phyloP scores from a whole-genome alignment of 495 filamentous ascomycete genomes.

The Apiosordaria backusii region DNA sequence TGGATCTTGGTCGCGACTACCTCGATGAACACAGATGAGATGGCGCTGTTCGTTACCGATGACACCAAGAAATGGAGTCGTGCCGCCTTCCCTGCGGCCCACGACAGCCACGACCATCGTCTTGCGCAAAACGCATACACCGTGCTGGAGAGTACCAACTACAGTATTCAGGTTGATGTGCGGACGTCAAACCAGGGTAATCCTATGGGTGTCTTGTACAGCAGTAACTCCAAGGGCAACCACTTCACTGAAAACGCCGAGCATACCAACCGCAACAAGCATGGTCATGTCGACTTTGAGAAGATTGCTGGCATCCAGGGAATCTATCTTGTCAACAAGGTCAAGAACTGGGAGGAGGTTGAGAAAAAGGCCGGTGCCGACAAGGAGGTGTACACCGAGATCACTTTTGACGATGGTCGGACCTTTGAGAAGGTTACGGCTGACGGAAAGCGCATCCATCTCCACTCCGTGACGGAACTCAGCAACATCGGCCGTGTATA shows the following conservation, averaged over 20 bases:
- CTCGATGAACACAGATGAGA: slow-evolving; percentile 75
- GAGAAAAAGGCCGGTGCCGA: slow-evolving; percentile 45
- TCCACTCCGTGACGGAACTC: slow-evolving; percentile 85
- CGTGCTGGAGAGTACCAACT: slow-evolving; percentile 88
- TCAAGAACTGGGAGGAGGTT: slow-evolving; percentile 80
- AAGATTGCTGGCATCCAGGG: slow-evolving; percentile 86
- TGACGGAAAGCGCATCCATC: slow-evolving; percentile 66
- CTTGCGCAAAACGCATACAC: slow-evolving; percentile 88
- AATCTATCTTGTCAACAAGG: slow-evolving; percentile 82
- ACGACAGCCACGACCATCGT: slow-evolving; percentile 55
- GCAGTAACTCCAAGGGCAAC: slow-evolving; percentile 93
- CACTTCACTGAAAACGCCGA: slow-evolving; percentile 89
- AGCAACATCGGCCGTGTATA: slow-evolving; percentile 80
- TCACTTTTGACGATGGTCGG: slow-evolving; percentile 92
- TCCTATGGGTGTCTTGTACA: slow-evolving; percentile 82
- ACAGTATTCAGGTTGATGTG: slow-evolving; percentile 95
- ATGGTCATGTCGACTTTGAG: slow-evolving; percentile 85
- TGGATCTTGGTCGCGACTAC: slow-evolving; percentile 80
- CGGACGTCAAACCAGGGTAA: slow-evolving; percentile 58
- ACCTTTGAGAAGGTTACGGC: slow-evolving; percentile 57
- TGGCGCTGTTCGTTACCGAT: slow-evolving; percentile 77
- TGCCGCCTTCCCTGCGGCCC: slow-evolving; percentile 66
- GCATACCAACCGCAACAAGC: slow-evolving; percentile 75
- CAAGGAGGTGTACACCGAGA: slow-evolving; percentile 70
- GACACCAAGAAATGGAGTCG: slow-evolving; percentile 84